Base-by-base conservation (phyloP, 306 rosid genomes). In the Dicorynia guianensis region DNA sequence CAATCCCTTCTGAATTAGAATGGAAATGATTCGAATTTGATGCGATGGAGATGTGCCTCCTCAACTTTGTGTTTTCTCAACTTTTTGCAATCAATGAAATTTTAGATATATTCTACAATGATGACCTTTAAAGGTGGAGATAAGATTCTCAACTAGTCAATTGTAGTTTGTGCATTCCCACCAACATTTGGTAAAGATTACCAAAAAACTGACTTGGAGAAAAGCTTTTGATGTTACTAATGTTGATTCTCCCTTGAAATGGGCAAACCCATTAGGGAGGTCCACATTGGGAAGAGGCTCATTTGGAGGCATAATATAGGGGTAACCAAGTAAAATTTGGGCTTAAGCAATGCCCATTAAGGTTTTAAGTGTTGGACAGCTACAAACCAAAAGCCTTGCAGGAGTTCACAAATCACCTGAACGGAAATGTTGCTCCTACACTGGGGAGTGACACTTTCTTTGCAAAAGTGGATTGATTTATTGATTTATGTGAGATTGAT, bases 81-180 rank as follows among this genome's bases (percentile, higher is more conserved):
- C 49, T 35, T 60, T 47, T 59, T 6, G 49, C 50, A 69, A 72
- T 11, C 50, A 60, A 40, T 7, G 13, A 60, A 43, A 53, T 69
- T 52, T 25, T 14, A 8, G 20, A 33, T 15, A 60, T 60, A 34
- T 48, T 73, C 69, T 59, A 13, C 36, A 4, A 59, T 59, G 60
- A 47, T 33, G 0, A 17, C 19, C 15, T 59, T 73, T 4, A n/a
- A 15, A 7, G 58, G n/a, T 48, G 11, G 12, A 30, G 1, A 38
- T 38, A 5, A 14, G 13, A 39, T 43, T 12, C 8, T 36, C 50
- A 48, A 52, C 52, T 52, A 52, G 12, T 15, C 36, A 36, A 11
- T 11, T 52, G 1, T 20, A 39, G 25, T 14, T 11, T 35, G 44
- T 60, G 15, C 13, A 34, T 59, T 34, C 65, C 65, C 65, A 0